Conservation (phyloP, 1,139 yeast genomes). For the Eremothecium cymbalariae region DNA sequence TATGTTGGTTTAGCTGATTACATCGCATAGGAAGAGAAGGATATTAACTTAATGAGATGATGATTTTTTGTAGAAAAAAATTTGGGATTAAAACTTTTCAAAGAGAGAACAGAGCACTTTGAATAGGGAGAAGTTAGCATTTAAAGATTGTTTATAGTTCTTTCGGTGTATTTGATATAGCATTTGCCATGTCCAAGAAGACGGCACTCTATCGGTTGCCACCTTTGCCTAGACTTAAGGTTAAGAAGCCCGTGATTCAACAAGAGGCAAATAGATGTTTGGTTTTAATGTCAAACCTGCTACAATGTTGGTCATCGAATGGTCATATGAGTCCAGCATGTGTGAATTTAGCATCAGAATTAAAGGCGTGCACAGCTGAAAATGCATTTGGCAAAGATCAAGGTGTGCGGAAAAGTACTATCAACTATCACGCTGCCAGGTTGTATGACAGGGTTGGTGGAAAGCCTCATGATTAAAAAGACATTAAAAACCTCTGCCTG, state of each 20-base stretch:
- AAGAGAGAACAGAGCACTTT: too few species aligned
- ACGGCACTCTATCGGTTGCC: slow-evolving; percentile 43
- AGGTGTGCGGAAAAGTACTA: slow-evolving; percentile 31
- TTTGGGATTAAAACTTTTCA: too few species aligned
- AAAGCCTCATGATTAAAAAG: slow-evolving; percentile 53
- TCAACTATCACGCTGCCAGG: slow-evolving; percentile 79
- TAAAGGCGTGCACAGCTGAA: slow-evolving; percentile 40
- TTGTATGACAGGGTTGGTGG: slow-evolving; percentile 73
- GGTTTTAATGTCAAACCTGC: slow-evolving; percentile 73
- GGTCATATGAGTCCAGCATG: slow-evolving; percentile 75
- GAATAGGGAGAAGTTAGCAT: too few species aligned
- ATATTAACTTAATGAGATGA: too few species aligned
- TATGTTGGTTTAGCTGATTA: too few species aligned
- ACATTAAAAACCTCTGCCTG: too few species aligned
- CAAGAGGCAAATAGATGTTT: slow-evolving; percentile 63
- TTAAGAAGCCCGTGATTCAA: slow-evolving; percentile 53
- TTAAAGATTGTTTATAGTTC: too few species aligned
- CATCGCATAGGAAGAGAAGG: too few species aligned
- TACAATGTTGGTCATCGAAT: slow-evolving; percentile 95
- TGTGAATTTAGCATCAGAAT: slow-evolving; percentile 48
- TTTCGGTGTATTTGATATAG: too few species aligned
- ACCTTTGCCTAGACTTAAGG: slow-evolving; percentile 66
- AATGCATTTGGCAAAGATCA: slow-evolving; percentile 24
- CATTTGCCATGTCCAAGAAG: slow-evolving; percentile 28
- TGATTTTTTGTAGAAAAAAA: too few species aligned